A percentile compares a stretch with the other conserved stretches of the same genome.
These are phyloP conservation scores for Ogataea naganishii DNA, from an alignment of 805 yeast species.

Conservation along the genomic window DNA sequence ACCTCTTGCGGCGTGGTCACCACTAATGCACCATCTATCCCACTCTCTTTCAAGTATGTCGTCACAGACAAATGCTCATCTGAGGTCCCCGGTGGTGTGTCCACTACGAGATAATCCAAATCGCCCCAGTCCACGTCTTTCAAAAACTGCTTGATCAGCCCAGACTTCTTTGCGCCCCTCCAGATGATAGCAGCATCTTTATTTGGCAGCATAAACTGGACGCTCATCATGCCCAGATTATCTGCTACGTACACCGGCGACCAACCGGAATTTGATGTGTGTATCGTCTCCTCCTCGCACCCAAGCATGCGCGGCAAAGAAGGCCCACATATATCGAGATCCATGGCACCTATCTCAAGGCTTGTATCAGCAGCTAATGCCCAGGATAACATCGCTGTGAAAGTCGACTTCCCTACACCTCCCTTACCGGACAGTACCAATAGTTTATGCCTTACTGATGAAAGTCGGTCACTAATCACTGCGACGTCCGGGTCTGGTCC, in stretches of 20 bases:
- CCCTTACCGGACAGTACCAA: slow-evolving; percentile 78
- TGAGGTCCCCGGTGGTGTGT: slow-evolving; percentile 98
- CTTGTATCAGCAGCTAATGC: slow-evolving; percentile 79
- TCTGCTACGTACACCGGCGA: slow-evolving; percentile 94
- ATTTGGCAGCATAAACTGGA: slow-evolving; percentile 90
- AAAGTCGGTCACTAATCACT: slow-evolving; percentile 57
- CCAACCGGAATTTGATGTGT: slow-evolving; percentile 90
- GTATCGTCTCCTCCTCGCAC: slow-evolving; percentile 76
- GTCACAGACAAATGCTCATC: slow-evolving; percentile 94
- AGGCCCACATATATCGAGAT: slow-evolving; percentile 96
- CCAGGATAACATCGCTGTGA: slow-evolving; percentile 94
- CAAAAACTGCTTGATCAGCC: slow-evolving; percentile 84
- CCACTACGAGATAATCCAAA: slow-evolving; percentile 79
- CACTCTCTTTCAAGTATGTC: slow-evolving; percentile 78
- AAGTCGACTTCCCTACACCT: slow-evolving; percentile 97
- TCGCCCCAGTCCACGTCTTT: slow-evolving; percentile 95
- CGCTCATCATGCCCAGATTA: slow-evolving; percentile 91
- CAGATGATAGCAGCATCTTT: slow-evolving; percentile 91
- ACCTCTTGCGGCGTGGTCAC: slow-evolving; percentile 99
- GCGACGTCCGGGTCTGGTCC: slow-evolving; percentile 96
- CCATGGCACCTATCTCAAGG: slow-evolving; percentile 92
- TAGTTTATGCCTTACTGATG: slow-evolving; percentile 66
- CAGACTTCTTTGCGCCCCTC: slow-evolving; percentile 96
- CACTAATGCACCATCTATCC: slow-evolving; percentile 90
- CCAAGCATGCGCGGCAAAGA: slow-evolving; percentile 94